Evolutionary conservation across 1,284 basidiomycete species (phyloP).

Genomic region (Ganoderma lucidum): DNA sequence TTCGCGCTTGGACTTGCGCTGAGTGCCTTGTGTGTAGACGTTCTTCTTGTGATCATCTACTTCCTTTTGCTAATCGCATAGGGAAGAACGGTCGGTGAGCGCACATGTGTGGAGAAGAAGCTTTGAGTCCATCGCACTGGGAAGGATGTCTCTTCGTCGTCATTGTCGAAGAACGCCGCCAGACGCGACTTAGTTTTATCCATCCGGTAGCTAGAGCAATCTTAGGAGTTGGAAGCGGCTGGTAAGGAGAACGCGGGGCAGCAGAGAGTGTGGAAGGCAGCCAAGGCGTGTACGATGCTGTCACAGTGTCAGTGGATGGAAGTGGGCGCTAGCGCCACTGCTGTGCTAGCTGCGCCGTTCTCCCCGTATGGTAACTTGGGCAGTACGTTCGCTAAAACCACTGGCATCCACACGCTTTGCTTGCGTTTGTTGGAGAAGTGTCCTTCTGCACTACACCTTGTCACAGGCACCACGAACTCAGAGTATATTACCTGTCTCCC

Average conservation of each 20-base stretch:
- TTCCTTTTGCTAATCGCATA: slow-evolving; percentile 70
- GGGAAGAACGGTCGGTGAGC: slow-evolving; percentile 62
- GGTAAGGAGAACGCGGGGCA: neutral
- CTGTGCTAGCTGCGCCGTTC: neutral
- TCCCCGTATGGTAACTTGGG: neutral
- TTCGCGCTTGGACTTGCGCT: slow-evolving; percentile 80
- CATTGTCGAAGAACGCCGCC: slow-evolving; percentile 82
- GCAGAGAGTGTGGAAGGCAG: neutral
- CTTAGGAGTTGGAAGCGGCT: neutral
- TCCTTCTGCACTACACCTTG: neutral
- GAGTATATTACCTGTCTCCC: neutral
- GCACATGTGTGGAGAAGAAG: slow-evolving; percentile 58
- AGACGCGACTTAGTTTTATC: slow-evolving; percentile 81
- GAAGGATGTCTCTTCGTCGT: slow-evolving; percentile 83
- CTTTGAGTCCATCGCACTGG: slow-evolving; percentile 84
- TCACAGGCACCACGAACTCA: neutral
- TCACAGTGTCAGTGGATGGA: neutral
- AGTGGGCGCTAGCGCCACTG: slow-evolving; percentile 1
- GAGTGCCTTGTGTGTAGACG: slow-evolving; percentile 77
- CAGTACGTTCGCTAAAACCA: neutral
- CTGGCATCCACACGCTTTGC: neutral
- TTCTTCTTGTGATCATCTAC: slow-evolving; percentile 81
- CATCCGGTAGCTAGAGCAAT: slow-evolving; percentile 49
- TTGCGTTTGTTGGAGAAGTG: neutral
- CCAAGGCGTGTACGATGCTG: neutral